Evolutionary conservation across 768 basidiomycete species (phyloP).

Genomic region (Termitomyces sp.): DNA sequence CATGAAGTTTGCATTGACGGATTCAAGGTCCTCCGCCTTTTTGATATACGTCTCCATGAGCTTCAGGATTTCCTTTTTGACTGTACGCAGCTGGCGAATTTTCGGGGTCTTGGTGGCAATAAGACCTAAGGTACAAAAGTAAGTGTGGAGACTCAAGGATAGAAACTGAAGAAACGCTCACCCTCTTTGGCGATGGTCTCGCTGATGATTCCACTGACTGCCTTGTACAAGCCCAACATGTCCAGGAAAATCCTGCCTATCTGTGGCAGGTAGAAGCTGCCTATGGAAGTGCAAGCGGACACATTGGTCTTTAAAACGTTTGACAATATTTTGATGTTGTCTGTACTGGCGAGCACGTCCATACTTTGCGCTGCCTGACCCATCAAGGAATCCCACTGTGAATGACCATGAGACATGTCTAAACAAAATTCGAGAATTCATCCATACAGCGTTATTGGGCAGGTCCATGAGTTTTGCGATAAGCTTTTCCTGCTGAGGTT

Average conservation of each 20-base stretch:
- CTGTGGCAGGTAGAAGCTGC: slow-evolving; percentile 96
- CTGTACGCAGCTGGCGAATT: slow-evolving; percentile 88
- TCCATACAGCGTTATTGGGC: slow-evolving; percentile 89
- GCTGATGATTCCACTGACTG: slow-evolving; percentile 94
- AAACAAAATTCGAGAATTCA: background rate
- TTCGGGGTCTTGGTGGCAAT: slow-evolving; percentile 97
- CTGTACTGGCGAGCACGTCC: slow-evolving; percentile 85
- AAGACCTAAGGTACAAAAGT: slow-evolving; percentile 45
- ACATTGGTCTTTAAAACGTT: slow-evolving; percentile 99
- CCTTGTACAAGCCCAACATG: slow-evolving; percentile 97
- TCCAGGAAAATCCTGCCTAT: slow-evolving; percentile 94
- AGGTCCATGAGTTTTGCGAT: slow-evolving; percentile 95
- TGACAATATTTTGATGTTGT: slow-evolving; percentile 95
- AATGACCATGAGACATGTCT: slow-evolving; percentile 1
- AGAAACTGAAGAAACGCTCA: slow-evolving; percentile 23
- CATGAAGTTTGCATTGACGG: slow-evolving; percentile 88
- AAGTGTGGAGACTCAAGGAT: slow-evolving; percentile 1
- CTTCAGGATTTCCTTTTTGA: slow-evolving; percentile 98
- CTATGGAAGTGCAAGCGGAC: slow-evolving; percentile 94
- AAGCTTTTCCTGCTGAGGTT: slow-evolving; percentile 92
- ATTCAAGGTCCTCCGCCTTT: slow-evolving; percentile 94
- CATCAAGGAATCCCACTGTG: slow-evolving; percentile 96
- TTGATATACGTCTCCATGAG: slow-evolving; percentile 97
- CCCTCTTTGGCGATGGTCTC: slow-evolving; percentile 87
- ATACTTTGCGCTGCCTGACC: slow-evolving; percentile 88